Evolutionary conservation across 768 basidiomycete species (phyloP).

Genomic region (Ramaria sp.): DNA sequence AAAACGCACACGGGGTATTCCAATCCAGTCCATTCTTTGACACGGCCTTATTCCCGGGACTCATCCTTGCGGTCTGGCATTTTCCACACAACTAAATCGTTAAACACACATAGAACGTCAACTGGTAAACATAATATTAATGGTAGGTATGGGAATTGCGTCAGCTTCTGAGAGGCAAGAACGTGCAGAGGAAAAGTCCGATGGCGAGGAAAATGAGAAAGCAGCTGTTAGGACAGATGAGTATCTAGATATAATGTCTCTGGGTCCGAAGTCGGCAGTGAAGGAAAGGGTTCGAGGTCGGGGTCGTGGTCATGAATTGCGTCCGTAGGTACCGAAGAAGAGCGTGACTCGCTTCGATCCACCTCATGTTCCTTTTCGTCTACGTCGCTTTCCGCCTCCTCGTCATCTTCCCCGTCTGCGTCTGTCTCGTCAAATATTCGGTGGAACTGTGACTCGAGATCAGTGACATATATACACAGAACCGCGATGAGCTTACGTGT

Average conservation of each 20-base stretch:
- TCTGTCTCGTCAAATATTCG: slow-evolving; percentile 65
- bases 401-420: slow-evolving; percentile 26
- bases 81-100: background rate
- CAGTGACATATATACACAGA: slow-evolving; percentile 2
- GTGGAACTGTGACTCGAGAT: slow-evolving; percentile 21
- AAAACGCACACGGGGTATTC: too few species aligned
- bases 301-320: slow-evolving; percentile 12
- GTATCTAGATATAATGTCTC: slow-evolving; percentile 1
- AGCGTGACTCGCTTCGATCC: background rate
- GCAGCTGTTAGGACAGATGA: background rate
- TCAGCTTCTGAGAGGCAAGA: background rate
- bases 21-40: background rate
- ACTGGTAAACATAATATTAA: slow-evolving; percentile 3
- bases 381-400: slow-evolving; percentile 18
- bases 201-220: background rate
- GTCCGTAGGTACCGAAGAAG: slow-evolving; percentile 8
- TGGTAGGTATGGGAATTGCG: background rate
- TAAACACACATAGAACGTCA: background rate
- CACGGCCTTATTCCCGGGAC: background rate
- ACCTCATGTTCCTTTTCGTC: background rate
- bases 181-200: background rate
- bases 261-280: background rate
- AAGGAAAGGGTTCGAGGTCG: slow-evolving; percentile 3
- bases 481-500: slow-evolving; percentile 41
- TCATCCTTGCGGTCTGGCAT: background rate